Conservation (phyloP, 352 stramenopile genomes). For the Chrysophaeum taylorii region DNA sequence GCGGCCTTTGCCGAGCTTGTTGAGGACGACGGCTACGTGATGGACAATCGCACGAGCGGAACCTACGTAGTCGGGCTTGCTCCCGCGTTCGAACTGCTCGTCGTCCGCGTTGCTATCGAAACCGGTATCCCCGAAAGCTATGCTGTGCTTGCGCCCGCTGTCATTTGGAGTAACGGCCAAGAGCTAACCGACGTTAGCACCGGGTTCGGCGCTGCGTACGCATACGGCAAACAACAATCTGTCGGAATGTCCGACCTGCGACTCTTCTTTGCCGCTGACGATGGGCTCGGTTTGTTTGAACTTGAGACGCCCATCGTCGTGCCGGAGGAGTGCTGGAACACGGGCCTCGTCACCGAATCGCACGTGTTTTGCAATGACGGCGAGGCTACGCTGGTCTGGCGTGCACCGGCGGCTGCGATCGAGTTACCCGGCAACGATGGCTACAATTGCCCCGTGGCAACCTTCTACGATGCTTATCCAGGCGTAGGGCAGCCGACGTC, state of each 20-base stretch:
- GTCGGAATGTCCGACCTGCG: too few relatives aligned
- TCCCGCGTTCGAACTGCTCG: neutral
- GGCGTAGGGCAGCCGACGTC: too few relatives aligned
- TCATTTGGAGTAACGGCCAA: neutral
- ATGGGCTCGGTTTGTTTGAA: slow-evolving; percentile 1
- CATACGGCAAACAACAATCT: neutral
- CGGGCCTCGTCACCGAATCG: neutral
- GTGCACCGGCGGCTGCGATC: too few relatives aligned
- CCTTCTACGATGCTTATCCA: too few relatives aligned
- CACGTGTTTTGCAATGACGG: neutral
- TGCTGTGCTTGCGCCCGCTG: neutral
- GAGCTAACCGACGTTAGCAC: neutral
- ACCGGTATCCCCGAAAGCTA: neutral
- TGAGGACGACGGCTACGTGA: neutral
- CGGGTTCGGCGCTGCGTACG: neutral
- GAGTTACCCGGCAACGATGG: too few relatives aligned
- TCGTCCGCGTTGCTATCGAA: neutral
- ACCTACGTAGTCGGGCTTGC: neutral
- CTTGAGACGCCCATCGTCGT: neutral
- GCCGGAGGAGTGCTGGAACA: neutral
- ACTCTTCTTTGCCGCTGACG: neutral
- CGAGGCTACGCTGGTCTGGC: too few relatives aligned
- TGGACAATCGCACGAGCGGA: neutral
- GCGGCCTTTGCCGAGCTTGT: neutral
- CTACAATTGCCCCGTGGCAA: too few relatives aligned